A percentile compares a stretch with the other conserved stretches of the same genome.
phyloP scores from a whole-genome alignment of 345 rosid genomes.

The Microthlaspi erraticum region DNA sequence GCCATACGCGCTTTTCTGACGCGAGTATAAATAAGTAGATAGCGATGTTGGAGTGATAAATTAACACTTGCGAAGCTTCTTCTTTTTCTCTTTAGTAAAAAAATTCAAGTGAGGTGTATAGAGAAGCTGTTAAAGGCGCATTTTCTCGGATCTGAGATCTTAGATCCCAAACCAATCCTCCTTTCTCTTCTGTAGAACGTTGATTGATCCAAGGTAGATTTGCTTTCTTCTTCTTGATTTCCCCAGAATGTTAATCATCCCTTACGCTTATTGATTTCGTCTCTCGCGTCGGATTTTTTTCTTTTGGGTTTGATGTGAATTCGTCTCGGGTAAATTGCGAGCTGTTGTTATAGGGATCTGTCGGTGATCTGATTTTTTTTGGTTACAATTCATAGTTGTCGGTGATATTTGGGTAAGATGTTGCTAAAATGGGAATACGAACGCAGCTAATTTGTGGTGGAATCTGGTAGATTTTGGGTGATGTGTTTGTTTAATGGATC shows the following conservation, averaged over 20 bases:
- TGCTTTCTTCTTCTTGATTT: slow-evolving; percentile 10
- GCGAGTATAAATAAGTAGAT: slow-evolving; percentile 23
- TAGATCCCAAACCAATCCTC: slow-evolving; percentile 34
- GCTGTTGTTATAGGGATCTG: slow-evolving; percentile 28
- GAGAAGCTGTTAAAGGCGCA: slow-evolving; percentile 42
- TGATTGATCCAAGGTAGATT: slow-evolving; percentile 41
- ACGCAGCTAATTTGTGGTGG: slow-evolving; percentile 22
- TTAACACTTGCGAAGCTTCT: slow-evolving; percentile 43
- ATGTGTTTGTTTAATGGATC: slow-evolving; percentile 31
- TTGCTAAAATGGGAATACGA: slow-evolving; percentile 9
- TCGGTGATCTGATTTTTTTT: slow-evolving; percentile 21
- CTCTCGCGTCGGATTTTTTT: not conserved
- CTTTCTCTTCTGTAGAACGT: not conserved
- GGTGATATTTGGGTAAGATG: not conserved
- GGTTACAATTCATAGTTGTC: not conserved
- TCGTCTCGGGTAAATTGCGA: slow-evolving; percentile 16
- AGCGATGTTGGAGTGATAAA: slow-evolving; percentile 35
- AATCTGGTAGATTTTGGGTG: slow-evolving; percentile 5
- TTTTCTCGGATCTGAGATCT: slow-evolving; percentile 52
- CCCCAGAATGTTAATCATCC: not conserved
- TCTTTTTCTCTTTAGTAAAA: slow-evolving; percentile 30
- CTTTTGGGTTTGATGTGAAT: too few relatives aligned
- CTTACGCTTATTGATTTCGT: slow-evolving; percentile 23
- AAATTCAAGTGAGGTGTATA: slow-evolving; percentile 37
- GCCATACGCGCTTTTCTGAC: slow-evolving; percentile 39